phyloP scores from a whole-genome alignment of 2,329 filamentous ascomycete species.

The Fusarium denticulatum region DNA sequence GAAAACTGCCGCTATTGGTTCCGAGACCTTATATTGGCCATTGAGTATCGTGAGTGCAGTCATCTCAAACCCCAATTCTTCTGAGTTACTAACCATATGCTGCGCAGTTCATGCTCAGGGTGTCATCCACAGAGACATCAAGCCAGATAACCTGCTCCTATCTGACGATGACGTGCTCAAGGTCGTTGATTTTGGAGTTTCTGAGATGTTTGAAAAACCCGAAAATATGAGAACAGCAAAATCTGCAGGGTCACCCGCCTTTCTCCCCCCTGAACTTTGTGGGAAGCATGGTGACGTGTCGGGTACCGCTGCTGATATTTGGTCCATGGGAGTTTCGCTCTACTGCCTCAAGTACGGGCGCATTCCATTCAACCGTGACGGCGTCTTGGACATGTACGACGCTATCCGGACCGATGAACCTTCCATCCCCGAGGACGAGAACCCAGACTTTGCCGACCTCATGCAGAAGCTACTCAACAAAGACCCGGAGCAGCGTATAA shows the following conservation, averaged over 20 bases:
- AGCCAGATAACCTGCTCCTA: slow-evolving; percentile 93
- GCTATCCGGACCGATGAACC: slow-evolving; percentile 80
- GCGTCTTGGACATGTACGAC: slow-evolving; percentile 87
- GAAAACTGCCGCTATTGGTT: slow-evolving; percentile 92
- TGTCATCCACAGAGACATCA: slow-evolving; percentile 96
- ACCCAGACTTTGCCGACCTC: slow-evolving; percentile 77
- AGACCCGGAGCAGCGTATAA: slow-evolving; percentile 83
- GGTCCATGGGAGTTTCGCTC: slow-evolving; percentile 97
- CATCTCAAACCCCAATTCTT: no score
- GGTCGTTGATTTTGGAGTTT: slow-evolving; percentile 98
- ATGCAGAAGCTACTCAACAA: slow-evolving; percentile 82
- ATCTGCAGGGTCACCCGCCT: slow-evolving; percentile 93
- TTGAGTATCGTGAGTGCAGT: slow-evolving; percentile 80
- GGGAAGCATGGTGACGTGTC: slow-evolving; percentile 87
- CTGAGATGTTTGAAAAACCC: slow-evolving; percentile 93
- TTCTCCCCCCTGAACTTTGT: slow-evolving; percentile 92
- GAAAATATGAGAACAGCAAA: slow-evolving; percentile 91
- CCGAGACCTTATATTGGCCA: slow-evolving; percentile 90
- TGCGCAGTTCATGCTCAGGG: slow-evolving; percentile 85
- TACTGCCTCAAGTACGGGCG: slow-evolving; percentile 91
- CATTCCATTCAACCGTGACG: slow-evolving; percentile 84
- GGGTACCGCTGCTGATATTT: slow-evolving; percentile 91
- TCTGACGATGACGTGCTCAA: slow-evolving; percentile 94
- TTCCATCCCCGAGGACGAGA: slow-evolving; percentile 69
- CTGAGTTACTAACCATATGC: not conserved